Base-by-base conservation (phyloP, 2,329 filamentous ascomycete species). In the Zymoseptoria brevis region DNA sequence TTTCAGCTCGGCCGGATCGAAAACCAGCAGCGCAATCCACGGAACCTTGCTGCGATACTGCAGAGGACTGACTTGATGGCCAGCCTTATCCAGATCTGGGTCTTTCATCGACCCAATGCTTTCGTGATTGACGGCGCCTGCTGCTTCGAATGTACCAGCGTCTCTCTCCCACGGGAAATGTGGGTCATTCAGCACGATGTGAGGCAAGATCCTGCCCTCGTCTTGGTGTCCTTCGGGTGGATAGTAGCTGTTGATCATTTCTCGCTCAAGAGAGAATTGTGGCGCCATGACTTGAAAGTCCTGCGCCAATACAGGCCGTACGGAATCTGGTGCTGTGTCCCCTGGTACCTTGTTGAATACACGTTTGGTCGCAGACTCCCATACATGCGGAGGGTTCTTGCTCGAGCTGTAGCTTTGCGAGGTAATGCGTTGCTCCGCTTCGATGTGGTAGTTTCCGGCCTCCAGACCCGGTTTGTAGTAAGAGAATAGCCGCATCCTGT, bases 131-230 rank as follows among this genome's bases (percentile, higher is more conserved):
- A 48, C 41, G 41, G 19, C 21, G n/a, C 13, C n/a, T 22, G 21
- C 21, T 22, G 21, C 21, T 22, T 22, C 21, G 21, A 22, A 22
- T 22, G 21, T 22, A 22, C 21, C 21, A 22, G 21, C 21, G 21
- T 22, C 21, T 22, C 50, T 48, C 11, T 19, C 30, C 58, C 58
- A 60, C 22, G 58, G 58, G 19, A 60, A 35, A 22, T 53, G 50
- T 11, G 53, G 35, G 29, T 61, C 54, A 9, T 56, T 24, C 16
- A 61, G 56, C 7, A 54, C 45, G 13, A 61, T 59, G 22, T 61
- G 59, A 8, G 59, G 59, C 11, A 61, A 50, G 49, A 59, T 52
- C 22, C 57, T 60, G 26, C 26, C 48, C 8, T 62, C 50, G 29
- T 60, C 60, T 4, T 21, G 50, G 2, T 30, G 13, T 5, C 60